Evolutionary conservation across 352 stramenopile species (phyloP).

Genomic region (Thraustotheca clavata): DNA sequence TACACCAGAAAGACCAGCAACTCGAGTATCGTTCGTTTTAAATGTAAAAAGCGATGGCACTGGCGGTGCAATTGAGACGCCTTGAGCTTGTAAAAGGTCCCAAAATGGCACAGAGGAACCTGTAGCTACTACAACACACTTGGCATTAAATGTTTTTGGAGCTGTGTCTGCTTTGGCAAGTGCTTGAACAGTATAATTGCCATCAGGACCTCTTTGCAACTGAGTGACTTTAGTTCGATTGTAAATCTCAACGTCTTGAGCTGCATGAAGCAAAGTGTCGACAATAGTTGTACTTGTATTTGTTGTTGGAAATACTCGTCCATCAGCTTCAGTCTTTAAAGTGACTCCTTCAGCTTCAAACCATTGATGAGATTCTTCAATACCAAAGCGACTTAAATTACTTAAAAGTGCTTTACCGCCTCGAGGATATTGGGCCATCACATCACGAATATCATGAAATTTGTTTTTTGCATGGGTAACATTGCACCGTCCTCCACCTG

Average conservation of each 20-base stretch:
- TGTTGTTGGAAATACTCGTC: slow-evolving; percentile 77
- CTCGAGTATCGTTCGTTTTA: slow-evolving; percentile 33
- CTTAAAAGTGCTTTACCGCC: slow-evolving; percentile 58
- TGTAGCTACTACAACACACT: slow-evolving; percentile 47
- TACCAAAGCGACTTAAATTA: slow-evolving; percentile 49
- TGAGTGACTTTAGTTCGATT: slow-evolving; percentile 28
- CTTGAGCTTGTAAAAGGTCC: slow-evolving; percentile 47
- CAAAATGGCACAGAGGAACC: slow-evolving; percentile 38
- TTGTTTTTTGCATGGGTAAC: slow-evolving; percentile 30
- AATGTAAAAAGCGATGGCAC: slow-evolving; percentile 76
- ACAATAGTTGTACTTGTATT: slow-evolving; percentile 72
- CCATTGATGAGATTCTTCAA: slow-evolving; percentile 35
- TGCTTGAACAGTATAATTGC: slow-evolving; percentile 18
- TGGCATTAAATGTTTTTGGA: neutral
- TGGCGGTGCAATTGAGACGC: slow-evolving; percentile 43
- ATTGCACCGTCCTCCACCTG: slow-evolving; percentile 37
- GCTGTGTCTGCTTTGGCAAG: slow-evolving; percentile 23
- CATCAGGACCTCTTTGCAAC: slow-evolving; percentile 23
- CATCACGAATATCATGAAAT: slow-evolving; percentile 26
- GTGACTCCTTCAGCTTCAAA: slow-evolving; percentile 38
- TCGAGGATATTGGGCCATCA: slow-evolving; percentile 62
- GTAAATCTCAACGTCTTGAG: slow-evolving; percentile 35
- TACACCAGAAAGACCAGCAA: slow-evolving; percentile 45
- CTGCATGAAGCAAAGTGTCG: slow-evolving; percentile 39
- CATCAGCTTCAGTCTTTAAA: slow-evolving; percentile 76